Conservation (phyloP, 2,329 filamentous ascomycete genomes). For the Fusarium haematococcum region DNA sequence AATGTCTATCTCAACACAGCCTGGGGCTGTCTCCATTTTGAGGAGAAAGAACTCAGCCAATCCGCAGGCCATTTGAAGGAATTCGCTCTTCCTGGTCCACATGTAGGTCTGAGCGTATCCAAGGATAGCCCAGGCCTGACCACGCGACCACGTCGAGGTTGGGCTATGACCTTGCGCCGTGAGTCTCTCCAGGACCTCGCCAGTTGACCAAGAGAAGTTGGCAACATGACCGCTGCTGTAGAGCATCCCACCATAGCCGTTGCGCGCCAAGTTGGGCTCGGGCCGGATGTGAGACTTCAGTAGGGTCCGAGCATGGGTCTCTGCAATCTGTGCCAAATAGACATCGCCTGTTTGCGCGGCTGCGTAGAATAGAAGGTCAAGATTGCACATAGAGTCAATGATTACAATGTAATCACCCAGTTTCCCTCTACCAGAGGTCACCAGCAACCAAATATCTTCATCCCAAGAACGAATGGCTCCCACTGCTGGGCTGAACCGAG, state of each 20-base stretch:
- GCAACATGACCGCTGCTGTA: constrained; percentile 53
- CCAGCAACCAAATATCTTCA: constrained; percentile 23
- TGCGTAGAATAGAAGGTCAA: constrained; percentile 54
- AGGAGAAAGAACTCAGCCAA: constrained; percentile 61
- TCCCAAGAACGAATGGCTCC: constrained; percentile 63
- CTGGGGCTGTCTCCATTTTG: constrained; percentile 47
- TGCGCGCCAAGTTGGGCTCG: constrained; percentile 32
- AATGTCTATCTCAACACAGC: constrained; percentile 18
- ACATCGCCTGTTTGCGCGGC: constrained; percentile 46
- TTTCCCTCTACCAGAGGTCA: constrained; percentile 42
- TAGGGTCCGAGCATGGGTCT: constrained; percentile 53
- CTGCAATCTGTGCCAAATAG: constrained; percentile 50
- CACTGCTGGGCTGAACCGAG: constrained; percentile 54
- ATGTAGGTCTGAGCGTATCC: constrained; percentile 61
- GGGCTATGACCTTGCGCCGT: constrained; percentile 51
- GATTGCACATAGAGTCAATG: constrained; percentile 57
- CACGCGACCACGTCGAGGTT: constrained; percentile 61
- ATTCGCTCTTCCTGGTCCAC: constrained; percentile 57
- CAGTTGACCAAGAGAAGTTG: constrained; percentile 61
- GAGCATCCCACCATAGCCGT: constrained; percentile 19
- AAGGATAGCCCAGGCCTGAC: constrained; percentile 62
- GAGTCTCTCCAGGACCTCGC: not conserved
- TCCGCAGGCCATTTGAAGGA: constrained; percentile 56
- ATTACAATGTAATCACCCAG: constrained; percentile 51
- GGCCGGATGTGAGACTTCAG: constrained; percentile 53